These are phyloP conservation scores for Brasenia schreberi DNA, from an alignment of 164 flowering plant genomes.

Conservation along the genomic window DNA sequence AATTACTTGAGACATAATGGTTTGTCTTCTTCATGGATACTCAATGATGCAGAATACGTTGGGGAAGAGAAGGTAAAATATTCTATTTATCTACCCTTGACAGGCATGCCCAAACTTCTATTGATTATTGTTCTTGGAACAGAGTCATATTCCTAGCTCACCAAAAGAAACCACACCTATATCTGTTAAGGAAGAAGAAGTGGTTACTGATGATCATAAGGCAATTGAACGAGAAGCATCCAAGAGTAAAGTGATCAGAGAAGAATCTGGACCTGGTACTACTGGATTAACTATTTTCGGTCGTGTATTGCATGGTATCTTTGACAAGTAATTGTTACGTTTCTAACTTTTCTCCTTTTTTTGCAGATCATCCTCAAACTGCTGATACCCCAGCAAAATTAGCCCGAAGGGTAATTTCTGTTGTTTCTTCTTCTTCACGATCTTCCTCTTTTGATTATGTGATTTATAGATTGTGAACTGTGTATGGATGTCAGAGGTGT, in stretches of 20 bases:
- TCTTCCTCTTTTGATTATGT: background rate
- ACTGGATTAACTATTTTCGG: background rate
- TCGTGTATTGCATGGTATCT: background rate
- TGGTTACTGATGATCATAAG: slow-evolving; percentile 2
- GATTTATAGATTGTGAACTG: background rate
- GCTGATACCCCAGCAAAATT: slow-evolving; percentile 48
- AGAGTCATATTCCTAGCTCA: background rate
- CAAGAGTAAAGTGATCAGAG: slow-evolving; percentile 3
- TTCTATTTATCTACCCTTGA: slow-evolving; percentile 10
- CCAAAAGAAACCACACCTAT: background rate
- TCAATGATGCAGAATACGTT: slow-evolving; percentile 31
- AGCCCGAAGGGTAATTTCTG: slow-evolving; percentile 56
- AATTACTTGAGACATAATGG: slow-evolving; percentile 44
- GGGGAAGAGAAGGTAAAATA: slow-evolving; percentile 14
- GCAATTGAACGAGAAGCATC: slow-evolving; percentile 12
- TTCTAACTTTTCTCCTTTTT: slow-evolving; percentile 4
- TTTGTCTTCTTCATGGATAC: slow-evolving; percentile 74
- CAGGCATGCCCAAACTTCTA: background rate
- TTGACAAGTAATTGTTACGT: background rate
- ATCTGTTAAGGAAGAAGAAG: background rate
- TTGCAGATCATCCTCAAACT: slow-evolving; percentile 39
- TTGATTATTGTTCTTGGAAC: background rate
- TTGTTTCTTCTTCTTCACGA: background rate
- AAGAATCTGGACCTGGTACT: slow-evolving; percentile 6
- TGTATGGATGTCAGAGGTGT: background rate